These are phyloP conservation scores for Aegilops umbellulata DNA, from an alignment of 176 grass and related monocot genomes.

Conservation along the genomic window DNA sequence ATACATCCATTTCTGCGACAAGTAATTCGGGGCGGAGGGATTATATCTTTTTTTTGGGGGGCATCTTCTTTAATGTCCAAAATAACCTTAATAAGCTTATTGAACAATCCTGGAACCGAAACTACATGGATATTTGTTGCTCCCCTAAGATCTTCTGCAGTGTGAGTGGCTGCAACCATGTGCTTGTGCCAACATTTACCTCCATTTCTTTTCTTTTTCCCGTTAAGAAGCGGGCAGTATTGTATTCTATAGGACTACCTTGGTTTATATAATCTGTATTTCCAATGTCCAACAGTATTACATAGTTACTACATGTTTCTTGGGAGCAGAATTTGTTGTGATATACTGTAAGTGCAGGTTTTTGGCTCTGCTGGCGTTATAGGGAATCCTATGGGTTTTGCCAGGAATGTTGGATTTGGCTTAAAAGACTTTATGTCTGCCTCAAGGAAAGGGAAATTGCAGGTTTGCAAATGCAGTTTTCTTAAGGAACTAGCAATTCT, in stretches of 20 bases:
- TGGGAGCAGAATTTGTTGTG: slow-evolving; percentile 12
- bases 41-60: neutral
- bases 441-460: slow-evolving; percentile 77
- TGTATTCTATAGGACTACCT: neutral
- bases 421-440: slow-evolving; percentile 88
- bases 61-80: slow-evolving; percentile 17
- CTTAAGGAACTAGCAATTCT: slow-evolving; percentile 21
- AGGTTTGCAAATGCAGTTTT: slow-evolving; percentile 49
- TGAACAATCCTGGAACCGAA: neutral
- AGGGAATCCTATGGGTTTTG: slow-evolving; percentile 98
- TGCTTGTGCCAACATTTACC: neutral
- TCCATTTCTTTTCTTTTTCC: neutral
- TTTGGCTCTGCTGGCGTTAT: slow-evolving; percentile 96
- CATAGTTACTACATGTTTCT: slow-evolving; percentile 8
- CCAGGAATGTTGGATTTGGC: slow-evolving; percentile 97
- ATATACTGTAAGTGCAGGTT: slow-evolving; percentile 47
- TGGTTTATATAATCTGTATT: slow-evolving; percentile 6
- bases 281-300: neutral
- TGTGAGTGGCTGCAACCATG: neutral
- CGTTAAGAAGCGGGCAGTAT: neutral
- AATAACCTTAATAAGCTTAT: slow-evolving; percentile 17
- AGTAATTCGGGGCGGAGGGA: too few species aligned
- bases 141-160: slow-evolving; percentile 1
- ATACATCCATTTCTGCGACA: too few species aligned
- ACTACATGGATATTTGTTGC: neutral